Conservation (phyloP, 371 early-diverging fungal genomes). For the Catenaria anguillulae region DNA sequence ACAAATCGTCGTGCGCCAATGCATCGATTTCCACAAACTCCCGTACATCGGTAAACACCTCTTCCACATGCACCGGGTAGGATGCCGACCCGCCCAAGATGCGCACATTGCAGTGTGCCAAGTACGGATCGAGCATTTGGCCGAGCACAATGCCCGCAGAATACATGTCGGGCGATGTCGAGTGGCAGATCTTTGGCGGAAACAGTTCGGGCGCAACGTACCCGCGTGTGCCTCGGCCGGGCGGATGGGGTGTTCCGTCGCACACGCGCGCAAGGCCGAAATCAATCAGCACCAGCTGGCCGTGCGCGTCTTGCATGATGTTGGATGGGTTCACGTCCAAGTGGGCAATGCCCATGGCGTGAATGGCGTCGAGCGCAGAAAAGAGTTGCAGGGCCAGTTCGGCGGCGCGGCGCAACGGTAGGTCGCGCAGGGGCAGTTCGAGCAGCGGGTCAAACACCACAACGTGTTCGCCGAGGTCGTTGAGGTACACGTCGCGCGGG, state of each 20-base stretch:
- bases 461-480: not conserved
- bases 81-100: slow-evolving; percentile 7
- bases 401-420: not conserved
- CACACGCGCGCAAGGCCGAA: slow-evolving; percentile 15
- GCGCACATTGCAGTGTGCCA: slow-evolving; percentile 9
- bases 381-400: not conserved
- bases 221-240: slow-evolving; percentile 29
- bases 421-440: not conserved
- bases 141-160: slow-evolving; percentile 20
- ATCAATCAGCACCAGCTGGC: slow-evolving; percentile 17
- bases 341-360: slow-evolving; percentile 14
- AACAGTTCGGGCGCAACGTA: slow-evolving; percentile 38
- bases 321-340: slow-evolving; percentile 19
- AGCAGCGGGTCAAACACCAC: not conserved
- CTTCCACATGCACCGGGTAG: slow-evolving; percentile 7
- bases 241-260: slow-evolving; percentile 9
- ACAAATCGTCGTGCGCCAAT: not conserved
- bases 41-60: not conserved
- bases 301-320: slow-evolving; percentile 17
- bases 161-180: slow-evolving; percentile 18
- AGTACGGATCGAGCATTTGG: slow-evolving; percentile 18
- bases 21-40: slow-evolving; percentile 6
- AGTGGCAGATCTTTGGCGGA: slow-evolving; percentile 11
- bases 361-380: slow-evolving; percentile 6
- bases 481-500: not conserved